These are phyloP conservation scores for Sarocladium brachiariae DNA, from an alignment of 2,329 filamentous ascomycete genomes.

Conservation along the genomic window DNA sequence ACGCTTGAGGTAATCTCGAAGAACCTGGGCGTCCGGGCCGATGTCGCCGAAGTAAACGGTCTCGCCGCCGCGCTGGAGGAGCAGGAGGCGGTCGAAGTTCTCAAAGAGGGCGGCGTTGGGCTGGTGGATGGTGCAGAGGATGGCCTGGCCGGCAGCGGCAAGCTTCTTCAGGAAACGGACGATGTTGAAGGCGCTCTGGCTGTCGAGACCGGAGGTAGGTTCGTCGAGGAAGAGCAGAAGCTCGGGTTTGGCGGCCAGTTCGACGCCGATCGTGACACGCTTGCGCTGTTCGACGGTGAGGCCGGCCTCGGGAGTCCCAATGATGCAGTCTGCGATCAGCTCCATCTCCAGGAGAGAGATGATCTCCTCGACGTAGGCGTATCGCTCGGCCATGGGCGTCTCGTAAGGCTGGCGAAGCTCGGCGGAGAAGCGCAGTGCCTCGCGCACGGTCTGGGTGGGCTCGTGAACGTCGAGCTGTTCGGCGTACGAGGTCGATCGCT, in stretches of 20 bases:
- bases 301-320: constrained; percentile 59
- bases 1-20: constrained; percentile 57
- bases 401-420: constrained; percentile 50
- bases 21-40: constrained; percentile 62
- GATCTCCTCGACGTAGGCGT: constrained; percentile 55
- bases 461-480: constrained; percentile 59
- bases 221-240: constrained; percentile 74
- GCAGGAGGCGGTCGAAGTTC: constrained; percentile 75
- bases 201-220: constrained; percentile 62
- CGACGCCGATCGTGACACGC: constrained; percentile 86
- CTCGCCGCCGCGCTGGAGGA: constrained; percentile 70
- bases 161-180: constrained; percentile 72
- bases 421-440: constrained; percentile 57
- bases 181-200: constrained; percentile 66
- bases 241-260: constrained; percentile 76
- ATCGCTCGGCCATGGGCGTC: constrained; percentile 47
- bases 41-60: constrained; percentile 86
- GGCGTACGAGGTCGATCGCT: constrained; percentile 54
- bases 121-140: constrained; percentile 88
- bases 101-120: constrained; percentile 82
- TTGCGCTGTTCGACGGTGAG: constrained; percentile 60
- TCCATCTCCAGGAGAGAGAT: constrained; percentile 54
- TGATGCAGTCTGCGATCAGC: constrained; percentile 50
- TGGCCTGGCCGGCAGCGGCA: constrained; percentile 73
- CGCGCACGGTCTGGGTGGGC: constrained; percentile 54